These are phyloP conservation scores for Eleusine coracana DNA, from an alignment of 176 grass and related monocot genomes.

Conservation along the genomic window DNA sequence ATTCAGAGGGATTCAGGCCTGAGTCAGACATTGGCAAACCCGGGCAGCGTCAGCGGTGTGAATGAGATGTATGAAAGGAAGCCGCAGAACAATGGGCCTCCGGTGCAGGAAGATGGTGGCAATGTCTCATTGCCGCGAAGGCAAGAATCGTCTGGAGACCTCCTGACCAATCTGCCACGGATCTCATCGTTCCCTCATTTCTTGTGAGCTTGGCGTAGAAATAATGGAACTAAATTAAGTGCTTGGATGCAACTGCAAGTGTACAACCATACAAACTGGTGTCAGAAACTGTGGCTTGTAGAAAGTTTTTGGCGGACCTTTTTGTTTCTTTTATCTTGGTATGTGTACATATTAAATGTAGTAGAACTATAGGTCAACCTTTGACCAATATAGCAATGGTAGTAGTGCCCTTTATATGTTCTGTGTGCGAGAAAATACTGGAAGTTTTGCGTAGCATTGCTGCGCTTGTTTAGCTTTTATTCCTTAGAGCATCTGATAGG, in stretches of 20 bases:
- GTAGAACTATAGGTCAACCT: not conserved
- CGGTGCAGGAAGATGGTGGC: not conserved
- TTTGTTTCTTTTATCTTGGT: not conserved
- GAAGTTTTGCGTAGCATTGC: too few relatives aligned
- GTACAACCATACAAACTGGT: not conserved
- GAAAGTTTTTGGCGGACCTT: slow-evolving; percentile 11
- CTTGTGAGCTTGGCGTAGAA: slow-evolving; percentile 45
- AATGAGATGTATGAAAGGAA: slow-evolving; percentile 36
- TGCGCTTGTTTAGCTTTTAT: too few relatives aligned
- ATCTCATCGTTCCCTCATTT: slow-evolving; percentile 72
- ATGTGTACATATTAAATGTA: slow-evolving; percentile 6
- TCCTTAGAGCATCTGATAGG: too few relatives aligned
- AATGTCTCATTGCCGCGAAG: slow-evolving; percentile 25
- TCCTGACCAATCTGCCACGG: slow-evolving; percentile 59
- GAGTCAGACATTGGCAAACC: not conserved
- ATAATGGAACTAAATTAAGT: not conserved
- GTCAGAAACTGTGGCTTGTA: slow-evolving; percentile 15
- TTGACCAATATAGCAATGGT: not conserved
- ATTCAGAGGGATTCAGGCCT: slow-evolving; percentile 54
- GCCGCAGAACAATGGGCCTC: not conserved
- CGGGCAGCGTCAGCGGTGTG: not conserved
- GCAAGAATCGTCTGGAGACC: slow-evolving; percentile 62
- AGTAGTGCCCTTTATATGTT: not conserved
- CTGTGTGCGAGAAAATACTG: not conserved
- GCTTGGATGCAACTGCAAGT: not conserved